Percentiles rank a stretch among this genome's conserved stretches.
Conservation (phyloP, 495 filamentous ascomycete genomes). For the Aspergillus indologenus region DNA sequence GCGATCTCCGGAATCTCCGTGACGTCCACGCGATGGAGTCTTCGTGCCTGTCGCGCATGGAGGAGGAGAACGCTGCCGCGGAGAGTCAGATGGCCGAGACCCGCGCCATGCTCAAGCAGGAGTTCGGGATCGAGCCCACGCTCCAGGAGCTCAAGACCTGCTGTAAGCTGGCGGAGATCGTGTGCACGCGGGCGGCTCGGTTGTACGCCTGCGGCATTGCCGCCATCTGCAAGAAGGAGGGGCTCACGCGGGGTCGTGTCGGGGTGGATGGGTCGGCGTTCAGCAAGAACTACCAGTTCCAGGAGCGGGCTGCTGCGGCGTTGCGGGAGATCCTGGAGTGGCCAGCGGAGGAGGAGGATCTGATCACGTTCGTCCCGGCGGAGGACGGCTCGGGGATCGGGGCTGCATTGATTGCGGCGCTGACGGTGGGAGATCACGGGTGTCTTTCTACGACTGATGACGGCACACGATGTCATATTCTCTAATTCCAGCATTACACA, state of each 20-base stretch:
- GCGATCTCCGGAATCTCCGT: conserved; percentile 56
- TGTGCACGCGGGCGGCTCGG: conserved; percentile 83
- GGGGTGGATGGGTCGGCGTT: conserved; percentile 91
- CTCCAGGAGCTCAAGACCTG: conserved; percentile 73
- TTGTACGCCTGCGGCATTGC: conserved; percentile 89
- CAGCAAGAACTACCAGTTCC: conserved; percentile 92
- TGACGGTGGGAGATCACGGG: neutral
- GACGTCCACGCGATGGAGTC: conserved; percentile 76
- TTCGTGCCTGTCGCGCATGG: conserved; percentile 73
- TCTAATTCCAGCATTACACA: neutral
- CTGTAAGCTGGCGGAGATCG: conserved; percentile 76
- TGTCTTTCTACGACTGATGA: neutral
- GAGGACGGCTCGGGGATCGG: conserved; percentile 13
- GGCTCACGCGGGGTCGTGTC: conserved; percentile 73
- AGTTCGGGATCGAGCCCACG: conserved; percentile 61
- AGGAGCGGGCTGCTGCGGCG: conserved; percentile 72
- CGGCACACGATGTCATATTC: neutral
- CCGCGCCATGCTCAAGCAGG: conserved; percentile 65
- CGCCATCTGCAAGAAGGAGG: conserved; percentile 88
- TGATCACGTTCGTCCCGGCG: conserved; percentile 5
- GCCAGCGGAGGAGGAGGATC: conserved; percentile 1
- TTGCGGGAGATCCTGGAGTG: conserved; percentile 46
- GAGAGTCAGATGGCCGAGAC: conserved; percentile 38
- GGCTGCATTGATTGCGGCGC: conserved; percentile 9
- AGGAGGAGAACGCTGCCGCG: conserved; percentile 55